Conservation (phyloP, 495 filamentous ascomycete species). For the Oidiodendron maius region DNA sequence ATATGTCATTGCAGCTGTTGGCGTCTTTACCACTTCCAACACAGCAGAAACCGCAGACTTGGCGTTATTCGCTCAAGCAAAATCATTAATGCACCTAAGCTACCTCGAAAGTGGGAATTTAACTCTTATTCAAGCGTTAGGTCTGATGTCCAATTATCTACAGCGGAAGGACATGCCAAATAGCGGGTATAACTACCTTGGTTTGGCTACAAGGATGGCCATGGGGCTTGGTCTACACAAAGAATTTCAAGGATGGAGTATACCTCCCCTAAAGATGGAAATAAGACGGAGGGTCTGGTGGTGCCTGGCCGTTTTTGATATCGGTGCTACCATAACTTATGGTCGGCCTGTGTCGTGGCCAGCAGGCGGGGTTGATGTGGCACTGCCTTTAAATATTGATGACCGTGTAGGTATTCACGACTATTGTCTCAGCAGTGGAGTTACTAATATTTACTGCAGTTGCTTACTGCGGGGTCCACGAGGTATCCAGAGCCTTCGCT, state of each 20-base stretch:
- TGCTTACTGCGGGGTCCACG: neutral
- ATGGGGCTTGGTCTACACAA: conserved; percentile 48
- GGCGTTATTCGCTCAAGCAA: conserved; percentile 31
- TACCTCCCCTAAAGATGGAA: conserved; percentile 31
- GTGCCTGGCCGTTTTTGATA: conserved; percentile 21
- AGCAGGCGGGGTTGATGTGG: conserved; percentile 44
- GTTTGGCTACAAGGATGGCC: conserved; percentile 44
- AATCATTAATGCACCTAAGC: conserved; percentile 35
- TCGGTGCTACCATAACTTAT: conserved; percentile 25
- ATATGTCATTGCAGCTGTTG: conserved; percentile 37
- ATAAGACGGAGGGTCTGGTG: conserved; percentile 24
- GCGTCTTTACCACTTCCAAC: conserved; percentile 17
- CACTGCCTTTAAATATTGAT: conserved; percentile 42
- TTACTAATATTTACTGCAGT: conserved; percentile 5
- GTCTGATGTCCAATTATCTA: conserved; percentile 43
- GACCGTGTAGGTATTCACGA: conserved; percentile 25
- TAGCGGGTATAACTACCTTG: conserved; percentile 48
- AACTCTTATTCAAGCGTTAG: conserved; percentile 43
- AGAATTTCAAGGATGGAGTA: conserved; percentile 43
- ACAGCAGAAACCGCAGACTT: conserved; percentile 19
- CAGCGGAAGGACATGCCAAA: conserved; percentile 51
- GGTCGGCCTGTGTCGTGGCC: conserved; percentile 35
- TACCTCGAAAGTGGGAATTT: conserved; percentile 43
- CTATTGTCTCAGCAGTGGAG: conserved; percentile 2
- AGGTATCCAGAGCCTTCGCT: neutral